Conservation (phyloP, 805 yeast genomes). For the Yamadazyma kitorensis region DNA sequence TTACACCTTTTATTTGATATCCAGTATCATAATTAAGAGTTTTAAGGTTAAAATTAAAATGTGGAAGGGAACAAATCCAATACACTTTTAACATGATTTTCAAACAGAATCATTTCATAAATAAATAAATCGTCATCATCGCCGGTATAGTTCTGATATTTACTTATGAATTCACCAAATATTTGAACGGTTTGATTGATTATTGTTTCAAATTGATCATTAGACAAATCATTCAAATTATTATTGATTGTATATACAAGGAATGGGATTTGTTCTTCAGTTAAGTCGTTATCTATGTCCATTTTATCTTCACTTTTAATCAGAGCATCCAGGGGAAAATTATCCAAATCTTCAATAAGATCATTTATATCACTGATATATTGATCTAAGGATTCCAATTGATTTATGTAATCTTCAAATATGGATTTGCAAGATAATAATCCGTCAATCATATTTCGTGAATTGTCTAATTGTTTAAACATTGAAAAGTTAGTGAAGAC, state of each 20-base stretch:
- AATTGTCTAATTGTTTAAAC: slow-evolving; percentile 10
- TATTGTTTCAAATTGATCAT: slow-evolving; percentile 2
- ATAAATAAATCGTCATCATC: slow-evolving; percentile 4
- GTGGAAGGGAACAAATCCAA: too few relatives aligned
- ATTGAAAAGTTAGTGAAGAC: slow-evolving; percentile 11
- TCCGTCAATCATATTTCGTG: slow-evolving; percentile 12
- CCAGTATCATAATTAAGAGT: too few relatives aligned
- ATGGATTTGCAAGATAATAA: slow-evolving; percentile 6
- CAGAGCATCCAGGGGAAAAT: too few relatives aligned
- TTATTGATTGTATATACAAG: slow-evolving; percentile 5
- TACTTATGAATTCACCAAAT: slow-evolving; percentile 10
- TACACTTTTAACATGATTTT: slow-evolving; percentile 12
- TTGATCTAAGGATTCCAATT: slow-evolving; percentile 9
- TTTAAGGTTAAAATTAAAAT: too few relatives aligned
- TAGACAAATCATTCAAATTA: slow-evolving; percentile 4
- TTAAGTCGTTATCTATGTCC: too few relatives aligned
- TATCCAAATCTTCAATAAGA: slow-evolving; percentile 6
- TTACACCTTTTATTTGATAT: too few relatives aligned
- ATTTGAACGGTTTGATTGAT: slow-evolving; percentile 5
- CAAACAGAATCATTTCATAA: slow-evolving; percentile 14
- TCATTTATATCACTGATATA: slow-evolving; percentile 11
- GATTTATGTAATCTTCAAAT: slow-evolving; percentile 8
- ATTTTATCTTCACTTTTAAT: too few relatives aligned
- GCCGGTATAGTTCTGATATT: background rate
- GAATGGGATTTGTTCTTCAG: background rate